A percentile compares a stretch with the other conserved stretches of the same genome.
Evolutionary conservation across 2,329 filamentous ascomycete species (phyloP).

Genomic region (Leptographium wingfieldii): DNA sequence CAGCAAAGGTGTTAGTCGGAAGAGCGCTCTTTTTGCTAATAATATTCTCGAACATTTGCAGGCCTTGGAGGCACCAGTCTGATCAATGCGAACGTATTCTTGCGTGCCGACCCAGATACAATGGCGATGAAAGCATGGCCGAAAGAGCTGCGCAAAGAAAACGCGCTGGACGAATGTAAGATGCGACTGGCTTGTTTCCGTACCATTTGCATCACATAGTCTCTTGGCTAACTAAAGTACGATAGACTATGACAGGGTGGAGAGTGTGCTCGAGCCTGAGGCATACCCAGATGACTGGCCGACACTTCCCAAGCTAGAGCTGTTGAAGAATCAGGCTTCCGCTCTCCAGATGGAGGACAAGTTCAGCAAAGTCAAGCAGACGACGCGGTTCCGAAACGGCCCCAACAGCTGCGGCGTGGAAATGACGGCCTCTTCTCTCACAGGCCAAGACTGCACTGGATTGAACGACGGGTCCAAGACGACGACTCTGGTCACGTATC

Average conservation of each 20-base stretch:
- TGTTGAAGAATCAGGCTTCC: slow-evolving; percentile 45
- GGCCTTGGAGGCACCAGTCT: slow-evolving; percentile 53
- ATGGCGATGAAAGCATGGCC: slow-evolving; percentile 46
- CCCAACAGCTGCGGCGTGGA: slow-evolving; percentile 51
- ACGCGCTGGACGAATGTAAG: slow-evolving; percentile 36
- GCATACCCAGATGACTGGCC: slow-evolving; percentile 47
- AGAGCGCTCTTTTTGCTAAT: neutral
- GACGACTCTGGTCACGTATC: slow-evolving; percentile 52
- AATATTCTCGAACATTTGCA: slow-evolving; percentile 15
- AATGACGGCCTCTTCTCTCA: slow-evolving; percentile 46
- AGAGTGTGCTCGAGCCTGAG: slow-evolving; percentile 43
- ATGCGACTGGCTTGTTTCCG: neutral
- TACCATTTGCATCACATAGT: neutral
- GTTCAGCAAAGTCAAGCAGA: slow-evolving; percentile 45
- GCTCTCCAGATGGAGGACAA: slow-evolving; percentile 35
- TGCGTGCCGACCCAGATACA: slow-evolving; percentile 43
- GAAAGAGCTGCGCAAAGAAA: slow-evolving; percentile 34
- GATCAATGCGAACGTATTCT: slow-evolving; percentile 55
- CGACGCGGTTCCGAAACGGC: slow-evolving; percentile 48
- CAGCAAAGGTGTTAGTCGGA: slow-evolving; percentile 1
- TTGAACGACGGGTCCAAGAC: slow-evolving; percentile 58
- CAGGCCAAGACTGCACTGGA: slow-evolving; percentile 51
- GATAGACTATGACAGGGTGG: slow-evolving; percentile 44
- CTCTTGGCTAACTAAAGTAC: neutral
- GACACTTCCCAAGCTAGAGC: slow-evolving; percentile 40